A percentile compares a stretch with the other conserved stretches of the same genome.
Conservation (phyloP, 2,329 filamentous ascomycete species). For the Alternaria gaisen region DNA sequence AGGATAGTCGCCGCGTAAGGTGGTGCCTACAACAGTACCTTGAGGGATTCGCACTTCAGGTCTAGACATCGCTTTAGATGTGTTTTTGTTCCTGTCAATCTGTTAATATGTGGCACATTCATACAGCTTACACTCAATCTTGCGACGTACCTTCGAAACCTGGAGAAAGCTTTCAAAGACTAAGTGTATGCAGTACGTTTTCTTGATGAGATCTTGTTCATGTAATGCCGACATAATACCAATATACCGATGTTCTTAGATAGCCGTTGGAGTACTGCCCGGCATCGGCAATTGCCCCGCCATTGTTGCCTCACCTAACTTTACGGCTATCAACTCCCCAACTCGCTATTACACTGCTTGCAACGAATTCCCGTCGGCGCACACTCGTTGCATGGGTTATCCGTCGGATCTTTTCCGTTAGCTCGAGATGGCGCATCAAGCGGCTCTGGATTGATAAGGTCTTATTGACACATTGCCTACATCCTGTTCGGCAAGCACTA, state of each 20-base stretch:
- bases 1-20: constrained; percentile 8
- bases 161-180: too few species aligned
- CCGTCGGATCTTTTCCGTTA: not conserved
- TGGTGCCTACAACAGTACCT: constrained; percentile 22
- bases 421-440: not conserved
- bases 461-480: not conserved
- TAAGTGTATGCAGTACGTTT: not conserved
- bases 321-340: not conserved
- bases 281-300: constrained; percentile 10
- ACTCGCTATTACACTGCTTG: not conserved
- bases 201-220: not conserved
- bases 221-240: not conserved
- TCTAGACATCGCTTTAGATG: not conserved
- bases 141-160: not conserved
- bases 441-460: not conserved
- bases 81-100: not conserved
- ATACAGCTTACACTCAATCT: not conserved
- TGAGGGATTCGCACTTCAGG: constrained; percentile 18
- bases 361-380: not conserved
- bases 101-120: not conserved
- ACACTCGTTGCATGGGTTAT: not conserved
- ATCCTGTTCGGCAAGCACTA: not conserved
- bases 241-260: not conserved
- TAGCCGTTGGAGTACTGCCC: not conserved
- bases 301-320: not conserved